Conservation (phyloP, 1,284 basidiomycete species). For the Athelia psychrophila region DNA sequence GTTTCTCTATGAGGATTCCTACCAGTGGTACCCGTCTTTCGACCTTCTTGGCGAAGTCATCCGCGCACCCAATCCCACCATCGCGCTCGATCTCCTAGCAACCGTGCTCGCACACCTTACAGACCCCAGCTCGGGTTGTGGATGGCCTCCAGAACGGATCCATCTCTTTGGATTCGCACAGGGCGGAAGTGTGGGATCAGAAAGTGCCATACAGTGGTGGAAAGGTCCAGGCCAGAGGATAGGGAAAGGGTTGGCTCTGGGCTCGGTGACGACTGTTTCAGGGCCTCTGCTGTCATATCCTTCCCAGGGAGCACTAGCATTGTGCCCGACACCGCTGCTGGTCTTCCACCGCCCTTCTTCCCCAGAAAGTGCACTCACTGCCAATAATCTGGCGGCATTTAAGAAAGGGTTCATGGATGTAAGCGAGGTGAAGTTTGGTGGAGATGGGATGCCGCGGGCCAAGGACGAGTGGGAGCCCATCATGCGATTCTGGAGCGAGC, state of each 20-base stretch:
- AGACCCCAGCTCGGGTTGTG: conserved; percentile 37
- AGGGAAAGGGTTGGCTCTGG: conserved; percentile 33
- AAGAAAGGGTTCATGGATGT: conserved; percentile 57
- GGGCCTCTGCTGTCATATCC: conserved; percentile 79
- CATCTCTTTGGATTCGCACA: conserved; percentile 92
- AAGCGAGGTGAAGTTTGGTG: conserved; percentile 43
- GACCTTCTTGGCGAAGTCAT: conserved; percentile 76
- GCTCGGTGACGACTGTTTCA: conserved; percentile 66
- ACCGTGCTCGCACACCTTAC: conserved; percentile 58
- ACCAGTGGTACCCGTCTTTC: conserved; percentile 89
- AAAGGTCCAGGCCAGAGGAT: conserved; percentile 17
- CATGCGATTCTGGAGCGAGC: conserved; percentile 85
- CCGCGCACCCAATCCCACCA: conserved; percentile 66
- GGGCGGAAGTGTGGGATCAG: conserved; percentile 79
- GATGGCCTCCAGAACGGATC: conserved; percentile 66
- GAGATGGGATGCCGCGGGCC: conserved; percentile 73
- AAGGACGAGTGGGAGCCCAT: conserved; percentile 78
- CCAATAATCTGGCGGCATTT: conserved; percentile 44
- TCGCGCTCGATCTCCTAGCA: conserved; percentile 55
- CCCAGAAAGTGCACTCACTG: conserved; percentile 40
- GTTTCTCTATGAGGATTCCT: conserved; percentile 76
- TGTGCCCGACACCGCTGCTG: conserved; percentile 60
- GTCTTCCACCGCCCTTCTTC: conserved; percentile 55
- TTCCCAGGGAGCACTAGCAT: conserved; percentile 42
- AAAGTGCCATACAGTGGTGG: conserved; percentile 58